Evolutionary conservation across 1,284 basidiomycete species (phyloP).

Genomic region (Pseudozyma tsukubaensis): DNA sequence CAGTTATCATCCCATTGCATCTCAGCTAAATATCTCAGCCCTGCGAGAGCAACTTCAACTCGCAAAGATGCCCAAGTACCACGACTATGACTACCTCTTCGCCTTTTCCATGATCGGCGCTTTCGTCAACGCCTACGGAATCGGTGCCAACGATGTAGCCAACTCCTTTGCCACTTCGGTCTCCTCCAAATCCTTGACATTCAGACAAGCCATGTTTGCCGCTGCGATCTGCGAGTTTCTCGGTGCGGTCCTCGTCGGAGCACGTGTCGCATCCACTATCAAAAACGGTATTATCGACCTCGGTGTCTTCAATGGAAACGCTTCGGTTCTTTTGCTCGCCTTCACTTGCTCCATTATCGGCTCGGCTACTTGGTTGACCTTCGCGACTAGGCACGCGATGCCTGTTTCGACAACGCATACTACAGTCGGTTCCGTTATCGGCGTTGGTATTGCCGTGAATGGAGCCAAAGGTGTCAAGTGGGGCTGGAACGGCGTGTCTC

Average conservation of each 20-base stretch:
- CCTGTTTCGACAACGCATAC: conserved; percentile 56
- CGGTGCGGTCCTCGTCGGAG: conserved; percentile 50
- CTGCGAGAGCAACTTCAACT: not conserved
- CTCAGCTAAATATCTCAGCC: no score
- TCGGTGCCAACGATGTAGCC: conserved; percentile 58
- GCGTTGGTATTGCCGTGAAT: conserved; percentile 45
- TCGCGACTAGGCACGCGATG: conserved; percentile 46
- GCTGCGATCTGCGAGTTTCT: conserved; percentile 51
- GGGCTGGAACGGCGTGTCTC: conserved; percentile 47
- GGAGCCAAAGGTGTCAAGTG: conserved; percentile 41
- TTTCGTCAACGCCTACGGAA: conserved; percentile 45
- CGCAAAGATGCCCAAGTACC: conserved; percentile 36
- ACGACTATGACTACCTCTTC: conserved; percentile 53
- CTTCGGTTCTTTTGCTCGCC: conserved; percentile 38
- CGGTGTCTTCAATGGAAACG: conserved; percentile 37
- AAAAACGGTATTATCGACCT: conserved; percentile 52
- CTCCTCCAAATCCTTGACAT: conserved; percentile 46
- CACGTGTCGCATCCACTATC: conserved; percentile 49
- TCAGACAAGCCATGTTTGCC: conserved; percentile 38
- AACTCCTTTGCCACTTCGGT: conserved; percentile 56
- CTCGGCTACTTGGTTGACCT: conserved; percentile 44
- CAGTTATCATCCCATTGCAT: not conserved
- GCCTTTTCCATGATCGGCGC: conserved; percentile 45
- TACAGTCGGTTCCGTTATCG: conserved; percentile 44
- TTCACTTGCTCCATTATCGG: conserved; percentile 53